Conservation (phyloP, 768 basidiomycete species). For the Xerocomus potaroensis region DNA sequence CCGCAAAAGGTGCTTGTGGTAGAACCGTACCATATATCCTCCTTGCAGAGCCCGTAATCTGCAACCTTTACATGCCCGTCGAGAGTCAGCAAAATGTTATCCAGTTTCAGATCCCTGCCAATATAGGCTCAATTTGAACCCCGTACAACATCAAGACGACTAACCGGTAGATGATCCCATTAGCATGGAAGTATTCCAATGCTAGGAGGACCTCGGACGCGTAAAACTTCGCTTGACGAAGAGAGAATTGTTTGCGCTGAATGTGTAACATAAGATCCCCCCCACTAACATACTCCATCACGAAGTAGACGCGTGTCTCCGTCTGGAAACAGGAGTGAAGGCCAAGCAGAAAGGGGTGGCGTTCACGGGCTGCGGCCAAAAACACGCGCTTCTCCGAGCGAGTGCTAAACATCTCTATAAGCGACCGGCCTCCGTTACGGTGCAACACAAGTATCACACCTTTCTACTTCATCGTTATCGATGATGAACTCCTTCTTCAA, state of each 20-base stretch:
- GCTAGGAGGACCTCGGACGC: slow-evolving; percentile 95
- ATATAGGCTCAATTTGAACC: not conserved
- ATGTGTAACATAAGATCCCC: slow-evolving; percentile 99
- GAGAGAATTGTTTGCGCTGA: slow-evolving; percentile 97
- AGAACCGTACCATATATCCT: slow-evolving; percentile 95
- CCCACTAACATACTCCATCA: slow-evolving; percentile 99
- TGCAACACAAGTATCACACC: slow-evolving; percentile 44
- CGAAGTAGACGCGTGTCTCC: slow-evolving; percentile 98
- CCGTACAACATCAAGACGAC: slow-evolving; percentile 20
- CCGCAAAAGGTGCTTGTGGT: slow-evolving; percentile 99
- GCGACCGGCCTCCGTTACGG: not conserved
- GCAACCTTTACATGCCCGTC: slow-evolving; percentile 99
- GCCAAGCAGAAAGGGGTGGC: slow-evolving; percentile 95
- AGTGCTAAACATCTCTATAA: slow-evolving; percentile 55
- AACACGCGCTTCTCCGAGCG: slow-evolving; percentile 99
- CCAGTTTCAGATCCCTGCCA: slow-evolving; percentile 91
- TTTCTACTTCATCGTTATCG: slow-evolving; percentile 99
- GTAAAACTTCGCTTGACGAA: slow-evolving; percentile 98
- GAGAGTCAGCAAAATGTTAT: slow-evolving; percentile 93
- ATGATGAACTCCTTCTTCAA: slow-evolving; percentile 99
- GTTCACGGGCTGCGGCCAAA: slow-evolving; percentile 91
- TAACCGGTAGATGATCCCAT: slow-evolving; percentile 98
- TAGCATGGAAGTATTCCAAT: slow-evolving; percentile 95
- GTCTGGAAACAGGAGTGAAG: slow-evolving; percentile 99
- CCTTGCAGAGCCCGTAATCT: slow-evolving; percentile 98